phyloP scores from a whole-genome alignment of 345 rosid genomes.

The Aegle marmelos region DNA sequence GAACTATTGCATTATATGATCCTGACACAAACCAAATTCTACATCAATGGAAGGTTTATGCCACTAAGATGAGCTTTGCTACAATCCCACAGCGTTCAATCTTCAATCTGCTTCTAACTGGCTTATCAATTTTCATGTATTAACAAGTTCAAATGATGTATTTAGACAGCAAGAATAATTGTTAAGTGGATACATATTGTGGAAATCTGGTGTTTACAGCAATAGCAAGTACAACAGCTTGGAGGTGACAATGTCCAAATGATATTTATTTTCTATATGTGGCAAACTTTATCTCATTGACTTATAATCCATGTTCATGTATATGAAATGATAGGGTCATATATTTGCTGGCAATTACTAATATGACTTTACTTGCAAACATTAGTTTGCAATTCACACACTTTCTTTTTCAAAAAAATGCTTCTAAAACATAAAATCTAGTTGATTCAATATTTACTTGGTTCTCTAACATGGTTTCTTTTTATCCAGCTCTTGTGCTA shows the following conservation, averaged over 20 bases:
- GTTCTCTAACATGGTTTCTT: constrained; percentile 23
- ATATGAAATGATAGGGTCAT: not conserved
- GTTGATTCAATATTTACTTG: not conserved
- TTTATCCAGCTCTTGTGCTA: constrained; percentile 15
- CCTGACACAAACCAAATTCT: not conserved
- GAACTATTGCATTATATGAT: not conserved
- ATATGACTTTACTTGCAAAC: not conserved
- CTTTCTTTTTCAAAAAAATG: not conserved
- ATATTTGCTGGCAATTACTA: not conserved
- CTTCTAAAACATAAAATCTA: not conserved
- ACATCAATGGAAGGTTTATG: not conserved
- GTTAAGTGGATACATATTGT: not conserved
- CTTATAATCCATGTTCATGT: not conserved
- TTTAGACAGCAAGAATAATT: not conserved
- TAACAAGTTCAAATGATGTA: not conserved
- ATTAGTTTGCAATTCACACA: not conserved
- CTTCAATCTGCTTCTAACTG: not conserved
- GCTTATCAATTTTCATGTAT: not conserved
- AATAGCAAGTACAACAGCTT: not conserved
- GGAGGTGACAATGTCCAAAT: not conserved
- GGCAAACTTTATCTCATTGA: not conserved
- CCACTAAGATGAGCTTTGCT: not conserved
- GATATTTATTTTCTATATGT: not conserved
- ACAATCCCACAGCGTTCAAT: not conserved
- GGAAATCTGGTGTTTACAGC: not conserved